A percentile compares a stretch with the other conserved stretches of the same genome.
These are phyloP conservation scores for Hanseniaspora nectarophila DNA, from an alignment of 805 yeast genomes.

Conservation along the genomic window DNA sequence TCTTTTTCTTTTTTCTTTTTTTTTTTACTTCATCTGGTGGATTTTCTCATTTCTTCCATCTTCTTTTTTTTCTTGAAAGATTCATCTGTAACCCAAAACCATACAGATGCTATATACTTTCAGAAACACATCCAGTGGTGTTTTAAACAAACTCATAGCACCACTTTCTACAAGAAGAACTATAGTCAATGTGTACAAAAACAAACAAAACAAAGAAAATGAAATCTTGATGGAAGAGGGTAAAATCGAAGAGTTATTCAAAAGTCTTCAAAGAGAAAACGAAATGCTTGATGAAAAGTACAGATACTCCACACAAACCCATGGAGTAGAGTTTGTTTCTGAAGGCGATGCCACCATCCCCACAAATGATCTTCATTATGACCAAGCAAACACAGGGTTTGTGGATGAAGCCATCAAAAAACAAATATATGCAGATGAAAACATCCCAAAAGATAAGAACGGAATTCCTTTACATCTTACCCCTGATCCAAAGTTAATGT, in stretches of 20 bases:
- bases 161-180: too few species aligned
- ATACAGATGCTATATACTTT: too few species aligned
- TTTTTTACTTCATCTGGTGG: too few species aligned
- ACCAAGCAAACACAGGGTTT: background rate
- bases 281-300: background rate
- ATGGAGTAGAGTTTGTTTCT: background rate
- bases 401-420: background rate
- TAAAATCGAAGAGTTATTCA: background rate
- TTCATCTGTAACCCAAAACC: too few species aligned
- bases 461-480: background rate
- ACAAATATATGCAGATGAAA: background rate
- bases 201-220: background rate
- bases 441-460: background rate
- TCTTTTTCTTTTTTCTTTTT: too few species aligned
- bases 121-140: too few species aligned
- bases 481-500: background rate
- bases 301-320: background rate
- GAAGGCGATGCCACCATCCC: background rate
- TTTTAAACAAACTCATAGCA: too few species aligned
- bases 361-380: background rate
- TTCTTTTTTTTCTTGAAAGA: too few species aligned
- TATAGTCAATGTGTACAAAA: background rate
- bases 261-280: background rate
- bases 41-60: too few species aligned
- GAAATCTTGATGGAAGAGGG: background rate